Conservation (phyloP, 2,329 filamentous ascomycete species). For the Orbilia oligospora region DNA sequence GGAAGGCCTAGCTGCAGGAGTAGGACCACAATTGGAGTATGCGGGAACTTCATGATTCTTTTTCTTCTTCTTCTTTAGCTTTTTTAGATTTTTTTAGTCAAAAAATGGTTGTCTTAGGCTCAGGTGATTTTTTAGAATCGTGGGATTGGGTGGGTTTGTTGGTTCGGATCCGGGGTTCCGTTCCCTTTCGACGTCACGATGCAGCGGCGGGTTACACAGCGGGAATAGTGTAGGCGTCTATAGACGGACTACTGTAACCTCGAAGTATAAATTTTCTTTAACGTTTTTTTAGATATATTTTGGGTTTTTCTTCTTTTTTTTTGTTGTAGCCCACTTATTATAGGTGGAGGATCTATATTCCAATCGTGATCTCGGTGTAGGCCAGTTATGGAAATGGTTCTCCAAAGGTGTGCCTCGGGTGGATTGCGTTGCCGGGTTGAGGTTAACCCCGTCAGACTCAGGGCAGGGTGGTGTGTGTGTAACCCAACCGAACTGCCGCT, state of each 20-base stretch:
- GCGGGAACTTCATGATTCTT: constrained; percentile 10
- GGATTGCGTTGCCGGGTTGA: constrained; percentile 43
- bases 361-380: not conserved
- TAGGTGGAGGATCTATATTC: not conserved
- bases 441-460: not conserved
- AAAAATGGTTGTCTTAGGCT: constrained; percentile 18
- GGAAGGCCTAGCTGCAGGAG: constrained; percentile 29
- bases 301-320: not conserved
- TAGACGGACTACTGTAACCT: constrained; percentile 27
- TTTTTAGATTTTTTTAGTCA: not conserved
- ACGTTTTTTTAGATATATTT: no score
- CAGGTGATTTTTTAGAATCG: constrained; percentile 8
- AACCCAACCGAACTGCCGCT: constrained; percentile 1
- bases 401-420: constrained; percentile 5
- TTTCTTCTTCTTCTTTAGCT: no score
- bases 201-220: constrained; percentile 11
- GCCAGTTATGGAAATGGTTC: not conserved
- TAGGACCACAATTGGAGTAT: constrained; percentile 35
- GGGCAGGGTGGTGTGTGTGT: constrained; percentile 1
- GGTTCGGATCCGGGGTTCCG: not conserved
- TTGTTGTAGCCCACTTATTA: no score
- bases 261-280: not conserved
- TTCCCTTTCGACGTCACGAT: constrained; percentile 22
- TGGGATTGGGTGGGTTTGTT: constrained; percentile 6
- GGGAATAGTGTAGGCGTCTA: constrained; percentile 20